A percentile compares a stretch with the other conserved stretches of the same genome.
phyloP scores from a whole-genome alignment of 805 yeast genomes.

The Babjeviella inositovora region DNA sequence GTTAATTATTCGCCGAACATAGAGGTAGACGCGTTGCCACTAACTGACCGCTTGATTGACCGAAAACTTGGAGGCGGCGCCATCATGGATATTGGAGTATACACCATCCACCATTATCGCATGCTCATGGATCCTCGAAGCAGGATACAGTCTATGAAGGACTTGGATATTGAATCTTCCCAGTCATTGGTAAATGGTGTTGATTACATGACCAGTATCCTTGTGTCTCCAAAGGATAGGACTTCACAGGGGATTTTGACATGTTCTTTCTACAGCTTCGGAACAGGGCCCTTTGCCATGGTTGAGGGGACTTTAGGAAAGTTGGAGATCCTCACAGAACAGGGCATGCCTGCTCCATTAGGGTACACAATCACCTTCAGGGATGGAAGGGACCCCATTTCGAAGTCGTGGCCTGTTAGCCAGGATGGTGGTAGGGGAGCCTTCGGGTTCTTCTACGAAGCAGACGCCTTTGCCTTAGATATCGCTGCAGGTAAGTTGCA shows the following conservation, averaged over 20 bases:
- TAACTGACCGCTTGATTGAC: constrained; percentile 19
- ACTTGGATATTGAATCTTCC: constrained; percentile 9
- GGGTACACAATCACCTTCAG: constrained; percentile 14
- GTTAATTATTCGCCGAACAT: constrained; percentile 23
- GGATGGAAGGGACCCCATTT: constrained; percentile 7
- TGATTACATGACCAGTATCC: constrained; percentile 19
- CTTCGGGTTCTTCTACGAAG: constrained; percentile 38
- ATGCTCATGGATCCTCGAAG: constrained; percentile 15
- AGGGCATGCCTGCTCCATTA: constrained; percentile 12
- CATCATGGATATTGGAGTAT: constrained; percentile 37
- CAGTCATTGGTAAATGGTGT: constrained; percentile 22
- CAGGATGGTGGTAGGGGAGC: constrained; percentile 17
- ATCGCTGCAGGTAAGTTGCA: constrained; percentile 19
- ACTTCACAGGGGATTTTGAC: constrained; percentile 22
- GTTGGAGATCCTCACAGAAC: constrained; percentile 7
- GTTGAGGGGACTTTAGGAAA: constrained; percentile 4
- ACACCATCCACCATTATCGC: constrained; percentile 21
- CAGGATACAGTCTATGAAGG: constrained; percentile 7
- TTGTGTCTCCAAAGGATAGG: constrained; percentile 20
- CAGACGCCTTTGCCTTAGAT: constrained; percentile 32
- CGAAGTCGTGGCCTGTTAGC: constrained; percentile 8
- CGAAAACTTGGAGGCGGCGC: constrained; percentile 39
- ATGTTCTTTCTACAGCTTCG: constrained; percentile 4
- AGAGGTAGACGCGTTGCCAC: constrained; percentile 13
- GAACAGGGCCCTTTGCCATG: constrained; percentile 4